Evolutionary conservation across 768 basidiomycete genomes (phyloP).

Genomic region (Rhizopogon roseolus): DNA sequence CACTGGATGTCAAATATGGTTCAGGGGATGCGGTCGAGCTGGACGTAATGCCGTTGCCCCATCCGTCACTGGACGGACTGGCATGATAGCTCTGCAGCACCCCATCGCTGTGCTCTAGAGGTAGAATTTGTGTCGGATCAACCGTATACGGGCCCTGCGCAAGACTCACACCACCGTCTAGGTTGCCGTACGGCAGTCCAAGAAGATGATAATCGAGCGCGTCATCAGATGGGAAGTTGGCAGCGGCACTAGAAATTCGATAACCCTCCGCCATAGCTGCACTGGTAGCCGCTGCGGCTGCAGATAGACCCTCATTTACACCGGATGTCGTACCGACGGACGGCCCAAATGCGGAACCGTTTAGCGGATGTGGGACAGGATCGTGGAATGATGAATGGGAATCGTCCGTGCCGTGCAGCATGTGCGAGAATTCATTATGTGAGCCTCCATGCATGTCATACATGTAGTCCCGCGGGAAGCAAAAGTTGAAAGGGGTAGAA

Average conservation of each 20-base stretch:
- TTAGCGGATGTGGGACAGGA: conserved; percentile 25
- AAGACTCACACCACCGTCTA: conserved; percentile 37
- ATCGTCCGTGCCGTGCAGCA: conserved; percentile 24
- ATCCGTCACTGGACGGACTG: conserved; percentile 80
- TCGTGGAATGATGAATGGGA: conserved; percentile 26
- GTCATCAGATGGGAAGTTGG: conserved; percentile 51
- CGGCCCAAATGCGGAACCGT: conserved; percentile 30
- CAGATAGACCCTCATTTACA: conserved; percentile 51
- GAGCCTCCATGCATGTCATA: conserved; percentile 43
- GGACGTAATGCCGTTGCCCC: conserved; percentile 63
- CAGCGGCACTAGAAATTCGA: conserved; percentile 57
- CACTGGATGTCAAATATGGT: conserved; percentile 62
- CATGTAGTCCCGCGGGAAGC: conserved; percentile 62
- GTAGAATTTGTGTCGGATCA: conserved; percentile 85
- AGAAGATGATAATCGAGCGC: conserved; percentile 61
- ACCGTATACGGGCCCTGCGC: conserved; percentile 64
- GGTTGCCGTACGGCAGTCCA: conserved; percentile 55
- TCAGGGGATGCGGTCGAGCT: conserved; percentile 76
- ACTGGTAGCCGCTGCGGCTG: conserved; percentile 59
- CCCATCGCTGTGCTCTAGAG: conserved; percentile 35
- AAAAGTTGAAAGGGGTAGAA: conserved; percentile 66
- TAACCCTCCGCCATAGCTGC: conserved; percentile 72
- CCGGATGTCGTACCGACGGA: conserved; percentile 25
- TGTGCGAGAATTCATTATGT: conserved; percentile 32
- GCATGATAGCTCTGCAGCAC: conserved; percentile 54